Base-by-base conservation (phyloP, 352 stramenopile species). In the Pythium periplocum region DNA sequence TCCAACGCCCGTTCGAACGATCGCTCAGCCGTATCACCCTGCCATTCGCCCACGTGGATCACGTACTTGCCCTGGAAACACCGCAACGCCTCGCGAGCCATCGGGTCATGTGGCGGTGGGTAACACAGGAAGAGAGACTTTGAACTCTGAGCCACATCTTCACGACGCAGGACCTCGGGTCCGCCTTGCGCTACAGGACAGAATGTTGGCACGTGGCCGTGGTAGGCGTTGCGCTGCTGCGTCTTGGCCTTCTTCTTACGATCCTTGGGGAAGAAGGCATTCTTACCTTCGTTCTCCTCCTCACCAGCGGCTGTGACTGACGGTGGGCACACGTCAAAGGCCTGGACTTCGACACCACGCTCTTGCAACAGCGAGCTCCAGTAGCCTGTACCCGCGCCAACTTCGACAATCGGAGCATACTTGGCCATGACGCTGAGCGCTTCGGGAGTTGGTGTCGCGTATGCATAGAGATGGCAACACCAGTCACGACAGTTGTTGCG, bases 311-410 rank as follows among this genome's bases (percentile, higher is more conserved):
- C 26, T 31, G 62, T 57, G 4, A 61, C 53, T 36, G 60, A 63
- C 11, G 82, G 82, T 30, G 75, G 73, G 39, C 61, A 72, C 37
- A 78, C 77, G 48, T 87, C 79, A 61, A 78, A 87, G 11, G 76
- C 73, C 45, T 90, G 58, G 45, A 96, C 66, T 66, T 96, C 83
- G 11, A 94, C 86, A 41, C 82, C 86, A 31, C 78, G 73, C 53
- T 80, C 67, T 49, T 88, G 77, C 51, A 97, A 64, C 12, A 91
- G 38, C 12, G 75, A 71, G 39, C 68, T 81, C 90, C 90, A 97
- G 58, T 96, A 96, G 6, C 87, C 90, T 38, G 69, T 95, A n/a
- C 90, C 90, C 39, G 90, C 90, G 34, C 87, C 90, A 69, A 96
- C 89, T 62, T 97, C 87, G 2, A 96, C 73, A 61, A 97, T 72